phyloP scores from a whole-genome alignment of 2,329 filamentous ascomycete genomes.

The Pezicula radicicola region DNA sequence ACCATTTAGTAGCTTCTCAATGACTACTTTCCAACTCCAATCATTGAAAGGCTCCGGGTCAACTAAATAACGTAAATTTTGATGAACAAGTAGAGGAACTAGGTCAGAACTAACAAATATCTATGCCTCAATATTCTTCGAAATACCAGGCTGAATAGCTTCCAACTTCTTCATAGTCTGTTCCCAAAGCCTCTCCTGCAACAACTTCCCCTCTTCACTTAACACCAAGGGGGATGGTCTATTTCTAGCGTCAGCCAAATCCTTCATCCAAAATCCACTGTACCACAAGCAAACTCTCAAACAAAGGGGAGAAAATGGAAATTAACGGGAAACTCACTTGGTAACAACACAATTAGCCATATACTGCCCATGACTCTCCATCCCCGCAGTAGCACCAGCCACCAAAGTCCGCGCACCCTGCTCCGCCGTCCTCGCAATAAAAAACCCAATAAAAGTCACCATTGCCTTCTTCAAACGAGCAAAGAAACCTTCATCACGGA shows the following conservation, averaged over 20 bases:
- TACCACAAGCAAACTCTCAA: constrained; percentile 8
- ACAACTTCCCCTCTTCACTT: constrained; percentile 33
- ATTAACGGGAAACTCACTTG: constrained; percentile 4
- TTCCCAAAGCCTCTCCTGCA: constrained; percentile 37
- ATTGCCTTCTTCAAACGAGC: constrained; percentile 1
- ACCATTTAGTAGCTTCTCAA: no score
- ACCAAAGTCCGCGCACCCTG: constrained; percentile 39
- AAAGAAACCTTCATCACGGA: constrained; percentile 28
- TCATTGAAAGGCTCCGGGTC: no score
- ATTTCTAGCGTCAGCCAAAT: no score
- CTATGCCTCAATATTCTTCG: constrained; percentile 22
- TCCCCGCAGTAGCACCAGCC: constrained; percentile 35
- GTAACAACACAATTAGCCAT: constrained; percentile 33
- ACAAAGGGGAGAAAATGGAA: background rate
- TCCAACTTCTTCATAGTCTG: constrained; percentile 40
- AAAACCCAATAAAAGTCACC: constrained; percentile 23
- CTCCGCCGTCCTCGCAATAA: constrained; percentile 41
- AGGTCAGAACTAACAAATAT: no score
- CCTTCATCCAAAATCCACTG: no score
- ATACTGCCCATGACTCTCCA: constrained; percentile 43
- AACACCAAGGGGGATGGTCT: constrained; percentile 33
- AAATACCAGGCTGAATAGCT: constrained; percentile 35
- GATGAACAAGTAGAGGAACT: no score
- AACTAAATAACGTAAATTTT: no score
- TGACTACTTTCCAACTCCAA: no score